phyloP scores from a whole-genome alignment of 2,329 filamentous ascomycete genomes.

The Aspergillus alliaceus region DNA sequence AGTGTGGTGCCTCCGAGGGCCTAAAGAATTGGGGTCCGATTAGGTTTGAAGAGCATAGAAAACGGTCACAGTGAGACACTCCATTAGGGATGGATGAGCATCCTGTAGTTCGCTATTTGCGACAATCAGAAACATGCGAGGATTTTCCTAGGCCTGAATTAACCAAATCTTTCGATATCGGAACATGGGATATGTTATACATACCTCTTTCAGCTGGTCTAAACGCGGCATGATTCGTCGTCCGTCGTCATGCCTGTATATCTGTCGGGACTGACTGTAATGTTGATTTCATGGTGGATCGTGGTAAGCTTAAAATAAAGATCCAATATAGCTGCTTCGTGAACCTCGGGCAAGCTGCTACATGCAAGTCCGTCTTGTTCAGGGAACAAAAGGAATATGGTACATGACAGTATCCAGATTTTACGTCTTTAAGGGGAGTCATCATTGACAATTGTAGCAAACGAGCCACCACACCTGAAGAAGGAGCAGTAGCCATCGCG shows the following conservation, averaged over 20 bases:
- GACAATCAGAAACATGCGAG: neutral
- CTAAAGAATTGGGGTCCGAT: slow-evolving; percentile 19
- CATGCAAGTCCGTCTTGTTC: neutral
- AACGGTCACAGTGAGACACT: slow-evolving; percentile 9
- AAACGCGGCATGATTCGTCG: neutral
- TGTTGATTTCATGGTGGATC: slow-evolving; percentile 12
- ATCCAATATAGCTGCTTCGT: slow-evolving; percentile 8
- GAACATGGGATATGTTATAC: neutral
- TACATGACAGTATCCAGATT: slow-evolving; percentile 10
- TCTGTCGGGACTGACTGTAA: neutral
- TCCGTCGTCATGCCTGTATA: neutral
- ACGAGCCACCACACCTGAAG: slow-evolving; percentile 11
- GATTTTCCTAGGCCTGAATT: neutral
- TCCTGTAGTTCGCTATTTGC: neutral
- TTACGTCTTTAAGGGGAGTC: neutral
- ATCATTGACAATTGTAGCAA: slow-evolving; percentile 6
- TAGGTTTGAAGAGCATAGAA: slow-evolving; percentile 16
- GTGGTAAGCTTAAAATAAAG: slow-evolving; percentile 11
- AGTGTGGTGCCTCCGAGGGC: slow-evolving; percentile 12
- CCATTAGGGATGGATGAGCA: neutral
- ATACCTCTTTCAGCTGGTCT: slow-evolving; percentile 4
- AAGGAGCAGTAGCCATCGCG: slow-evolving; percentile 12
- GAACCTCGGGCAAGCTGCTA: neutral
- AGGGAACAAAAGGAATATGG: slow-evolving; percentile 2
- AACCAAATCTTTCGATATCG: neutral